These are phyloP conservation scores for Colletotrichum sp. DNA, from an alignment of 2,329 filamentous ascomycete genomes.

Conservation along the genomic window DNA sequence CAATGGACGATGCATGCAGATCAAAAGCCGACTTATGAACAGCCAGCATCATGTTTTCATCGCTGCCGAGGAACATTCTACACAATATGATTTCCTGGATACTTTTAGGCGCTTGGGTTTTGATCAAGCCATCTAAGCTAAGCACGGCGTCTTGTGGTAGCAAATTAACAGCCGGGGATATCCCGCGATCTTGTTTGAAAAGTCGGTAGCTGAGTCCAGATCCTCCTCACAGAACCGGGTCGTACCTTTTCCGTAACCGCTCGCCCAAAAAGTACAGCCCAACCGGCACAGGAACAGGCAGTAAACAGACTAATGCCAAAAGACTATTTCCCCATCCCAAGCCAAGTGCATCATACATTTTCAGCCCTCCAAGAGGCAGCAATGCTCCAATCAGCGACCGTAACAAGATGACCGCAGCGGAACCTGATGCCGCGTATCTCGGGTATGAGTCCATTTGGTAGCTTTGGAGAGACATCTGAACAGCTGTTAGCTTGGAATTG, in stretches of 20 bases:
- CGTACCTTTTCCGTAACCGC: neutral
- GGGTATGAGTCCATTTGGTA: constrained; percentile 65
- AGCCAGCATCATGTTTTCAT: no score
- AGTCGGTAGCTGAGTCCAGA: no score
- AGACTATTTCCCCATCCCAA: constrained; percentile 49
- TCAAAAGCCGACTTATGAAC: no score
- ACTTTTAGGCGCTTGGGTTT: no score
- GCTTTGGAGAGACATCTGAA: constrained; percentile 53
- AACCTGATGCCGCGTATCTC: constrained; percentile 41
- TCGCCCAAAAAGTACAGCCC: neutral
- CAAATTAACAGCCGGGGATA: no score
- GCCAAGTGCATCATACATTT: constrained; percentile 41
- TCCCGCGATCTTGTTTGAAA: no score
- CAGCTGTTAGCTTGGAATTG: neutral
- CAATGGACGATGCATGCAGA: no score
- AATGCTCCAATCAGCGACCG: constrained; percentile 41
- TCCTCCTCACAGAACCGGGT: neutral
- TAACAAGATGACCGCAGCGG: constrained; percentile 40
- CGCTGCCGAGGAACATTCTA: no score
- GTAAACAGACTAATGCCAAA: constrained; percentile 41
- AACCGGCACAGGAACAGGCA: constrained; percentile 37
- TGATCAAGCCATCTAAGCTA: no score
- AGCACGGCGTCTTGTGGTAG: no score
- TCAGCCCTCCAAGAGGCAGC: constrained; percentile 39
- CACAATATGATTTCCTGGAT: no score